Conservation (phyloP, 768 basidiomycete species). For the Leccinum longicurvipes region DNA sequence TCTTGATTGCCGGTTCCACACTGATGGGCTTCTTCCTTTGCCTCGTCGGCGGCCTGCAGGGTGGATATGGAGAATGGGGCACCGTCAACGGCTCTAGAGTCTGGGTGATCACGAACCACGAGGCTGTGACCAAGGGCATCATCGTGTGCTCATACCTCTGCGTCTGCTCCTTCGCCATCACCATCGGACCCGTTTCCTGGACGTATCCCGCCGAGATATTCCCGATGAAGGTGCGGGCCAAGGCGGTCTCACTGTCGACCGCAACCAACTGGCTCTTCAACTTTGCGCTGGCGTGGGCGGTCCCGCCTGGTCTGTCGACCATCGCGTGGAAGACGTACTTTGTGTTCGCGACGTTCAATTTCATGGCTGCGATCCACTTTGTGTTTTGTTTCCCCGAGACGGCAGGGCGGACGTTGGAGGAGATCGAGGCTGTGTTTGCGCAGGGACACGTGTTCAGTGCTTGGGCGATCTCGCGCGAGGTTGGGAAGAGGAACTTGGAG, state of each 20-base stretch:
- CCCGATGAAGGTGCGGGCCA: conserved; percentile 66
- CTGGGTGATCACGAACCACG: conserved; percentile 60
- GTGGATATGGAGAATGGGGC: conserved; percentile 62
- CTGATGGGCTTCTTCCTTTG: conserved; percentile 76
- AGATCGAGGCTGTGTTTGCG: conserved; percentile 74
- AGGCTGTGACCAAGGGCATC: conserved; percentile 59
- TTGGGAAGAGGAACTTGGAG: conserved; percentile 59
- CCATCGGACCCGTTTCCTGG: conserved; percentile 77
- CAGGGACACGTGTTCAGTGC: conserved; percentile 68
- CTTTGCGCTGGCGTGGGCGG: conserved; percentile 71
- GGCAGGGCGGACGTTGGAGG: conserved; percentile 68
- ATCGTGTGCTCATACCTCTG: conserved; percentile 78
- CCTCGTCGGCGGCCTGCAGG: conserved; percentile 76
- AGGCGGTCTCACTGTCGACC: conserved; percentile 45
- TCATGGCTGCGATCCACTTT: conserved; percentile 65
- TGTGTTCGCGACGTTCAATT: conserved; percentile 76
- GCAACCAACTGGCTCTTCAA: conserved; percentile 64
- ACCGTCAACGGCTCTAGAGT: conserved; percentile 39
- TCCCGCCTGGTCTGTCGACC: conserved; percentile 62
- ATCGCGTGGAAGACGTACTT: conserved; percentile 79
- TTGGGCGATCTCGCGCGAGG: conserved; percentile 61
- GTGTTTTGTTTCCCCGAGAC: conserved; percentile 83
- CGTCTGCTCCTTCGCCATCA: conserved; percentile 71
- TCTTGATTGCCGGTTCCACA: conserved; percentile 61
- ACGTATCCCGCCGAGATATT: conserved; percentile 73